Evolutionary conservation across 139 green algal species (phyloP).

Genomic region (Ostreobium quekettii): DNA sequence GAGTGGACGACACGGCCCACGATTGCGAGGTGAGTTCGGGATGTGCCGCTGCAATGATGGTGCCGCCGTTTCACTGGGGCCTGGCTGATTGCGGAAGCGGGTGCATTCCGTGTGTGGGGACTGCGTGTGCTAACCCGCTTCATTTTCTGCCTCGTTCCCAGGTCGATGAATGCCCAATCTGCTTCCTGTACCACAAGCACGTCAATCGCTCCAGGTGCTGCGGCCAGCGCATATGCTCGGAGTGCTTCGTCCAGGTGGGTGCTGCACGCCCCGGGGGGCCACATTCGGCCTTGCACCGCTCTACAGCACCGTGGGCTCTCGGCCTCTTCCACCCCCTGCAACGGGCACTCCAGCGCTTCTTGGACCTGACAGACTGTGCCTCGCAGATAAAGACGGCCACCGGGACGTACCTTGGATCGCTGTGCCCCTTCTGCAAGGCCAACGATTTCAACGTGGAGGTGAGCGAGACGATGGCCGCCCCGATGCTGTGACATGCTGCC

Average conservation of each 20-base stretch:
- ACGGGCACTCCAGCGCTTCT: too few relatives aligned
- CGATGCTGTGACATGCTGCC: too few relatives aligned
- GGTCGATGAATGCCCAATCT: constrained; percentile 14
- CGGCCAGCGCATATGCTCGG: not conserved
- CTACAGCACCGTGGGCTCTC: too few relatives aligned
- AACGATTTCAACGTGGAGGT: not conserved
- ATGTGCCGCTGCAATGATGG: too few relatives aligned
- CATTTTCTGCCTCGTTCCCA: constrained; percentile 4
- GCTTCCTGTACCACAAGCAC: not conserved
- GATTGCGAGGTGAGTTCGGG: not conserved
- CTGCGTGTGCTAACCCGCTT: not conserved
- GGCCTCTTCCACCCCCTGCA: too few relatives aligned
- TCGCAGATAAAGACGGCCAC: too few relatives aligned
- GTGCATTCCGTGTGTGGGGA: too few relatives aligned
- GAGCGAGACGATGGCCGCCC: not conserved
- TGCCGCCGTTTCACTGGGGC: too few relatives aligned
- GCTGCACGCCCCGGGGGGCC: not conserved
- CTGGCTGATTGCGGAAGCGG: too few relatives aligned
- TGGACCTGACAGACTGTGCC: too few relatives aligned
- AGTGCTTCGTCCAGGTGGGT: constrained; percentile 16
- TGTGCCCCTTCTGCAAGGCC: not conserved
- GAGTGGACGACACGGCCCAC: constrained; percentile 19
- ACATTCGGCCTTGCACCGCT: not conserved
- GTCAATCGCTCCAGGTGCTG: constrained; percentile 4
- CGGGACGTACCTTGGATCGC: not conserved